Conservation (phyloP, 768 basidiomycete genomes). For the Amanita rimosa region DNA sequence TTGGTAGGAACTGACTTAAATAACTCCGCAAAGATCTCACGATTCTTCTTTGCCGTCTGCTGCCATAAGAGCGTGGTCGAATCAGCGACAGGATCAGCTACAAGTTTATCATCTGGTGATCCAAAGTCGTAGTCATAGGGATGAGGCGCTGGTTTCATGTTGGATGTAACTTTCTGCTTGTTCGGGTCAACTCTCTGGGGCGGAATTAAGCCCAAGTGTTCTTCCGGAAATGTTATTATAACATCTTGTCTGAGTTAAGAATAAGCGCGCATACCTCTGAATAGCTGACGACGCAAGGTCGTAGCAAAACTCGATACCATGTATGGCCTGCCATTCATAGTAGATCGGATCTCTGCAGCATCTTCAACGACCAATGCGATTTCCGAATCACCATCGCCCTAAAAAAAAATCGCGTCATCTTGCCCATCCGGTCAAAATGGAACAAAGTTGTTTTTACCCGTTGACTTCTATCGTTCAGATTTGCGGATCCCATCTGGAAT, state of each 20-base stretch:
- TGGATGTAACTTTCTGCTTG: constrained; percentile 30
- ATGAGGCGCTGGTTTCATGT: constrained; percentile 74
- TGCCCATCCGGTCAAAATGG: not conserved
- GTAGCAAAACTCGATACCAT: constrained; percentile 74
- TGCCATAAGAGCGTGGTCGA: constrained; percentile 48
- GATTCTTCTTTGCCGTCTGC: constrained; percentile 65
- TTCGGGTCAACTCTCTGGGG: constrained; percentile 45
- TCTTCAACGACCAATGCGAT: constrained; percentile 92
- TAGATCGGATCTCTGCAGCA: constrained; percentile 56
- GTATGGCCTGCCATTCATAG: constrained; percentile 71
- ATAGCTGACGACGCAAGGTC: constrained; percentile 72
- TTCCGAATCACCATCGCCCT: constrained; percentile 93
- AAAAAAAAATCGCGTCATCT: not conserved
- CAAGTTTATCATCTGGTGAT: constrained; percentile 45
- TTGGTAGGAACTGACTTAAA: constrained; percentile 86
- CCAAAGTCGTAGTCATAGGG: constrained; percentile 58
- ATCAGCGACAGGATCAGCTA: constrained; percentile 73
- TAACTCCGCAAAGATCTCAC: constrained; percentile 77
- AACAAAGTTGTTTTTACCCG: constrained; percentile 28
- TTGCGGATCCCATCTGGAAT: constrained; percentile 81
- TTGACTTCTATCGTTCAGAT: constrained; percentile 83
- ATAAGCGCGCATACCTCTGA: constrained; percentile 42
- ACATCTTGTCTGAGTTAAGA: not conserved
- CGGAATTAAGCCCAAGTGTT: constrained; percentile 78
- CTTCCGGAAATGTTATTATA: constrained; percentile 23